Conservation (phyloP, 2,329 filamentous ascomycete species). For the Microdochium nivale region DNA sequence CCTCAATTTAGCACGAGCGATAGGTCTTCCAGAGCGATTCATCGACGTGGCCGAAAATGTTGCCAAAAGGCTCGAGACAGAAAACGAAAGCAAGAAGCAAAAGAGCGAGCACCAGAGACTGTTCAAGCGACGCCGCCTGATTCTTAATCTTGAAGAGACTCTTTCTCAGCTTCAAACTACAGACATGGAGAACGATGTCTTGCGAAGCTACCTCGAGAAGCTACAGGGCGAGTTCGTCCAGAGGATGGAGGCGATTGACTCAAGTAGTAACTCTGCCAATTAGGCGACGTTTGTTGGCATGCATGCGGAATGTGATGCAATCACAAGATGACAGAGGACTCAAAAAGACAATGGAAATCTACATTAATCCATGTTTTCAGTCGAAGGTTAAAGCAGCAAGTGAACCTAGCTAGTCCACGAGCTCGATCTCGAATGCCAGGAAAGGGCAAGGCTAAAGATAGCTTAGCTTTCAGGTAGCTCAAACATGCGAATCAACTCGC, state of each 20-base stretch:
- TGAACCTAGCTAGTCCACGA: no score
- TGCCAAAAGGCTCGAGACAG: slow-evolving; percentile 50
- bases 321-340: no score
- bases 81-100: slow-evolving; percentile 48
- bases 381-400: no score
- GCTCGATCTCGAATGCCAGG: no score
- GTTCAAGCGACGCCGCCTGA: slow-evolving; percentile 59
- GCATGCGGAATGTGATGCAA: no score
- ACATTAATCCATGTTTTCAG: no score
- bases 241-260: slow-evolving; percentile 60
- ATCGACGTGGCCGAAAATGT: slow-evolving; percentile 61
- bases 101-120: slow-evolving; percentile 49
- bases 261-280: background rate
- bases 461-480: no score
- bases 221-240: slow-evolving; percentile 68
- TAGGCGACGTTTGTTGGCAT: no score
- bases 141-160: slow-evolving; percentile 65
- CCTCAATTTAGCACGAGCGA: slow-evolving; percentile 66
- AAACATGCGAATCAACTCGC: no score
- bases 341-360: no score
- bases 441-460: no score
- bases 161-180: slow-evolving; percentile 60
- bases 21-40: slow-evolving; percentile 62
- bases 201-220: slow-evolving; percentile 55
- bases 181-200: slow-evolving; percentile 52